Percentiles rank a stretch among this genome's conserved stretches.
phyloP scores from a whole-genome alignment of 2,329 filamentous ascomycete genomes.

The Neopestalotiopsis sp. region DNA sequence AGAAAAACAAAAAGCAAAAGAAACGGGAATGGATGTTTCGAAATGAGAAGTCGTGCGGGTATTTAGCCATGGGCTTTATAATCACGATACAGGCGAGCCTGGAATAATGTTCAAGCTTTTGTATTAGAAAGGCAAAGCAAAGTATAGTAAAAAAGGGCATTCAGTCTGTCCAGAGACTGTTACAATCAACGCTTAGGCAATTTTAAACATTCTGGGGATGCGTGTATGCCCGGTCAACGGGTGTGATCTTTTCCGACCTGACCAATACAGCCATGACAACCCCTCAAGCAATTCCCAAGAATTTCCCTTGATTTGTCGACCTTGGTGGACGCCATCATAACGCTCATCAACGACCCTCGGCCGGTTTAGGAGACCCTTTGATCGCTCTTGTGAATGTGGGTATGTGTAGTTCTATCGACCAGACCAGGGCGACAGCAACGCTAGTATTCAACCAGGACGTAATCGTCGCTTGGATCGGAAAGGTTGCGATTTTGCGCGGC shows the following conservation, averaged over 20 bases:
- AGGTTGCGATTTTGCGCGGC: slow-evolving; percentile 20
- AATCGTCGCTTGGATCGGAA: slow-evolving; percentile 20
- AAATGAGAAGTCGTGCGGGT: neutral
- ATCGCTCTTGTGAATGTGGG: neutral
- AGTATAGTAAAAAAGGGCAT: neutral
- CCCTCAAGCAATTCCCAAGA: neutral
- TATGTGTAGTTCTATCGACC: neutral
- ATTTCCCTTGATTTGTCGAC: neutral
- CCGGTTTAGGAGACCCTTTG: neutral
- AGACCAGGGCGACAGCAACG: neutral
- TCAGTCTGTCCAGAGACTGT: neutral
- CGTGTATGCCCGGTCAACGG: neutral
- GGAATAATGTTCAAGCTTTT: neutral
- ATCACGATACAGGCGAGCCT: neutral
- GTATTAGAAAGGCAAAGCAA: neutral
- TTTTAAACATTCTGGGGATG: neutral
- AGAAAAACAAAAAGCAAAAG: slow-evolving; percentile 25
- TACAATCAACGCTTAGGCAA: neutral
- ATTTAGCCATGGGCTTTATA: neutral
- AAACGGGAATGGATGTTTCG: neutral
- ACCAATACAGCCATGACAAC: neutral
- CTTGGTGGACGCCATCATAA: neutral
- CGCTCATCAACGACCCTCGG: neutral
- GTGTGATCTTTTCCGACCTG: neutral
- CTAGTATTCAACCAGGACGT: neutral